Evolutionary conservation across 495 filamentous ascomycete species (phyloP), one percentile per base, ranked within the genome.

Genomic region (Trichoderma gamsii): DNA sequence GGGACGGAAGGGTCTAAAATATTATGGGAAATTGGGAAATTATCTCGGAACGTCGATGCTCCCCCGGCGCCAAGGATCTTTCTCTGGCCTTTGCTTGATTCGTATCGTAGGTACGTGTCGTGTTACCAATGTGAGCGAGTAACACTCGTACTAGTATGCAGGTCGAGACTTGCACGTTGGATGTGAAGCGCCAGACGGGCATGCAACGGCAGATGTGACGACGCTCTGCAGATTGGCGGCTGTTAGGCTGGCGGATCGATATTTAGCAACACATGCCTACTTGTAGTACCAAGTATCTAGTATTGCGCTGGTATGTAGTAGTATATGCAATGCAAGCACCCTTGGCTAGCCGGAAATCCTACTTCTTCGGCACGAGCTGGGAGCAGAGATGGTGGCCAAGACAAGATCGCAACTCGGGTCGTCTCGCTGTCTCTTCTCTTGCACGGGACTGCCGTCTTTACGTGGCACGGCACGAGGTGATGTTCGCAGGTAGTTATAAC

Each of bases 1-100:
- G 56, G 56, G 56, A 61, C 12, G 56, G 25, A 61, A 32, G 56
- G 25, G 11, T 61, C 56, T 61, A 61, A 61, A 61, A 61, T 61
- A 61, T 61, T 61, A 61, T 61, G 56, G 56, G 56, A 61, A 32
- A 61, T 12, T 61, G 56, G 56, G 56, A 61, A 61, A 61, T 61
- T 61, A 61, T 61, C 27, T 27, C 56, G 13, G 56, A 61, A 16
- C 29, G 56, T 32, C 25, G 27, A 61, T 61, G 56, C 56, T 61
- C 56, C 27, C 44, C 56, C 56, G 56, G 56, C 27, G 56, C 56
- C 56, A 61, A 32, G 56, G 56, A 61, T 61, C 56, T 61, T 61
- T 61, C n/a, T 25, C 29, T 25, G 13, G 56, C 11, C 56, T 18
- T 32, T 61, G 25, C 56, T 61, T 32, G 56, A 21, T 32, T 61